Conservation (phyloP, 495 filamentous ascomycete species). For the Lindgomyces ingoldianus region DNA sequence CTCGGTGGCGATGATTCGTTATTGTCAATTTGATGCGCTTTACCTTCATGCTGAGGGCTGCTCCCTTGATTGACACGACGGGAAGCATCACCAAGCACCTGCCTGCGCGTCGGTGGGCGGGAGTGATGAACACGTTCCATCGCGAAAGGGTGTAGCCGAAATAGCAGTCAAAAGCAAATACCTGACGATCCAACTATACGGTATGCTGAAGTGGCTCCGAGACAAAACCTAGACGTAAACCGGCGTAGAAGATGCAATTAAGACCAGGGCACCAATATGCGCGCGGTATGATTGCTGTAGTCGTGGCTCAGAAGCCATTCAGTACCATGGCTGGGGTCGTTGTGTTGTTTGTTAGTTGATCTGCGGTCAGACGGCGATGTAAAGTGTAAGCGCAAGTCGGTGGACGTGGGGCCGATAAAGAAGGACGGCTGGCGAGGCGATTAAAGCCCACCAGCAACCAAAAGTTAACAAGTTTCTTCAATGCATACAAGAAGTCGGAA, state of each 20-base stretch:
- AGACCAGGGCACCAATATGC: conserved; percentile 22
- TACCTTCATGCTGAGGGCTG: conserved; percentile 2
- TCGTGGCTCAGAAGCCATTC: neutral
- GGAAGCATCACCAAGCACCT: conserved; percentile 26
- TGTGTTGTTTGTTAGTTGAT: conserved; percentile 6
- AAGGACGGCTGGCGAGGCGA: conserved; percentile 9
- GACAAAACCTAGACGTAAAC: neutral
- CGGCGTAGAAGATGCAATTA: conserved; percentile 20
- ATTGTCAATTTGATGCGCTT: conserved; percentile 6
- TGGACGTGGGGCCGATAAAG: conserved; percentile 19
- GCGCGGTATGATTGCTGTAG: neutral
- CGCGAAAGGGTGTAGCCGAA: neutral
- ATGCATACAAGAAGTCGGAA: conserved; percentile 25
- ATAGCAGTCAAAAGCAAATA: neutral
- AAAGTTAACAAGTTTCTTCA: conserved; percentile 21
- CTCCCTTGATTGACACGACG: conserved; percentile 29
- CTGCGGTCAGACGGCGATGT: neutral
- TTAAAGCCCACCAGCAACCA: conserved; percentile 5
- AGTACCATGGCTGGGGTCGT: conserved; percentile 9
- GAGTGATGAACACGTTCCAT: conserved; percentile 19
- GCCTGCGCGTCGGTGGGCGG: conserved; percentile 24
- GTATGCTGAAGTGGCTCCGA: conserved; percentile 3
- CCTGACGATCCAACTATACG: neutral
- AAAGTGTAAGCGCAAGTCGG: conserved; percentile 12
- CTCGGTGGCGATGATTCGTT: conserved; percentile 15